Conservation (phyloP, 2,329 filamentous ascomycete species). For the Fusarium praegraminearum region DNA sequence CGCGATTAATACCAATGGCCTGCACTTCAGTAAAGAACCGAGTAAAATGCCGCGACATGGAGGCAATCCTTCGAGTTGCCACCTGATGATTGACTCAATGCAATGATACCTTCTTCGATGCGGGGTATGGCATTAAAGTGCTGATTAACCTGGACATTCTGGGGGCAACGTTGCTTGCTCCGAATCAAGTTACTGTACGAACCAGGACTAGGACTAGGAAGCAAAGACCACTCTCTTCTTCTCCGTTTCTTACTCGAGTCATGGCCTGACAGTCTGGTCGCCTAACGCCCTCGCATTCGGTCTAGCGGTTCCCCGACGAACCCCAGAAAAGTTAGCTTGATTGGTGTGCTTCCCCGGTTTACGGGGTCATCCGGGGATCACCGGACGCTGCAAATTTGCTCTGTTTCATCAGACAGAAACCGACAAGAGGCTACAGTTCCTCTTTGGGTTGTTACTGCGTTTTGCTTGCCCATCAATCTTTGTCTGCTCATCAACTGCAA, state of each 20-base stretch:
- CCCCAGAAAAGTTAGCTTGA: not conserved
- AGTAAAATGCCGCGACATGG: not conserved
- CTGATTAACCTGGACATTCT: slow-evolving; percentile 4
- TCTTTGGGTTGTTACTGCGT: not conserved
- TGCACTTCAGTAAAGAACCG: too few species aligned
- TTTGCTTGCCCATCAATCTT: not conserved
- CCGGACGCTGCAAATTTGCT: slow-evolving; percentile 19
- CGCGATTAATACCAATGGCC: not conserved
- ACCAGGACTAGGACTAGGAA: not conserved
- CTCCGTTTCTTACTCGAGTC: slow-evolving; percentile 16
- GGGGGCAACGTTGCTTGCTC: slow-evolving; percentile 10
- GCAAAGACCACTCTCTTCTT: not conserved
- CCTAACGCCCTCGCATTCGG: slow-evolving; percentile 4
- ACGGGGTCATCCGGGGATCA: slow-evolving; percentile 17
- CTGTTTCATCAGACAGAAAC: not conserved
- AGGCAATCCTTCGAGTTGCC: not conserved
- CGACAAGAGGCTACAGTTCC: slow-evolving; percentile 17
- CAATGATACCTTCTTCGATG: not conserved
- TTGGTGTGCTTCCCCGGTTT: not conserved
- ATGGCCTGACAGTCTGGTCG: slow-evolving; percentile 12
- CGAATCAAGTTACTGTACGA: not conserved
- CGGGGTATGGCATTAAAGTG: not conserved
- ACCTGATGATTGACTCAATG: not conserved
- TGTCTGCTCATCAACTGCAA: not conserved
- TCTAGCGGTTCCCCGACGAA: not conserved